These are phyloP conservation scores for Fraxinus greggii DNA, from an alignment of 305 asterid genomes.

Conservation along the genomic window DNA sequence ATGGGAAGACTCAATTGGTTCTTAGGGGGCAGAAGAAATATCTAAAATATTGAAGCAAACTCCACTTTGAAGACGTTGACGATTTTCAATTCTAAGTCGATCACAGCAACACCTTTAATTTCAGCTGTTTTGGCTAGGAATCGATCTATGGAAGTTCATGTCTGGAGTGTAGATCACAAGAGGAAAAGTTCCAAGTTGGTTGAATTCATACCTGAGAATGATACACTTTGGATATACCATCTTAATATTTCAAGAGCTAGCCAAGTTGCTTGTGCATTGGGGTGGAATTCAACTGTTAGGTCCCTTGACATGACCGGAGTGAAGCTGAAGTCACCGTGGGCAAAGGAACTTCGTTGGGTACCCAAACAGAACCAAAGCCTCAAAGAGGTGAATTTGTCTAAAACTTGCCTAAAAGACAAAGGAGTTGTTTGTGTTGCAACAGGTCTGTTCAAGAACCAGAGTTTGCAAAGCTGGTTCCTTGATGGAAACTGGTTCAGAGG, in stretches of 20 bases:
- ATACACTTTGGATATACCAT: constrained; percentile 51
- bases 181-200: constrained; percentile 47
- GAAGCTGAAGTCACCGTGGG: constrained; percentile 68
- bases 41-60: constrained; percentile 81
- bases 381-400: constrained; percentile 59
- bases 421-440: constrained; percentile 73
- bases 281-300: constrained; percentile 65
- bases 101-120: constrained; percentile 60
- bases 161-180: constrained; percentile 48
- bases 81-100: constrained; percentile 48
- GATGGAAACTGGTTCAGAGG: constrained; percentile 67
- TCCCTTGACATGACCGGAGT: constrained; percentile 70
- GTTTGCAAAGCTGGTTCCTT: constrained; percentile 54
- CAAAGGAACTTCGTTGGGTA: constrained; percentile 71
- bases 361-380: constrained; percentile 67
- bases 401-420: constrained; percentile 62
- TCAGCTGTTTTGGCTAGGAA: constrained; percentile 82
- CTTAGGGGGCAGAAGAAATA: constrained; percentile 70
- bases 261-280: constrained; percentile 63
- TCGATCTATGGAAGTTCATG: constrained; percentile 67
- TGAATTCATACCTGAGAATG: constrained; percentile 57
- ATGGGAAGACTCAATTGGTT: constrained; percentile 82
- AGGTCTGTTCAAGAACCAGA: constrained; percentile 68
- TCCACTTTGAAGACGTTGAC: constrained; percentile 53
- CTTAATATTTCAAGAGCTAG: constrained; percentile 51